Percentiles rank a stretch among this genome's conserved stretches.
phyloP scores from a whole-genome alignment of 257 asterid genomes.

The Nicotiana paniculata region DNA sequence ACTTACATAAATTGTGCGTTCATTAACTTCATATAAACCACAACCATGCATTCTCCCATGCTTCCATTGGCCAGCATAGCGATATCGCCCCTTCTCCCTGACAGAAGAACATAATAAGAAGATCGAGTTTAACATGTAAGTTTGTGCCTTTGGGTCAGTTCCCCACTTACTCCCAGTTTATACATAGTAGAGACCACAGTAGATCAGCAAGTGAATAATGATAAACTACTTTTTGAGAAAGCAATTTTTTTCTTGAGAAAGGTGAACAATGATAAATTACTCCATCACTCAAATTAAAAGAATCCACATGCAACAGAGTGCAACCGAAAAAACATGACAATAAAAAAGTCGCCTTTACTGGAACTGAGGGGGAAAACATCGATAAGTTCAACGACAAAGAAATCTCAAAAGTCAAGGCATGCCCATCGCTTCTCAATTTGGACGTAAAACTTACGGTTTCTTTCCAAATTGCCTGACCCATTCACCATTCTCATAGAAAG shows the following conservation, averaged over 20 bases:
- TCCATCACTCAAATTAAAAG: not conserved
- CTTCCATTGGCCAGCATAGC: conserved; percentile 98
- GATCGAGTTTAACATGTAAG: not conserved
- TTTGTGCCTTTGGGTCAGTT: not conserved
- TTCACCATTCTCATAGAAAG: conserved; percentile 74
- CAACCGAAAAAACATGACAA: not conserved
- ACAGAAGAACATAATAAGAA: conserved; percentile 12
- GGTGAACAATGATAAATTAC: too few species aligned
- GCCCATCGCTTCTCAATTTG: conserved; percentile 6
- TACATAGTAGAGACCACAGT: not conserved
- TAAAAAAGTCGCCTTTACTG: not conserved
- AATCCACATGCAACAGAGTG: not conserved
- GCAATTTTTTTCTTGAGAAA: not conserved
- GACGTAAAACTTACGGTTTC: conserved; percentile 71
- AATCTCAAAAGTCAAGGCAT: not conserved
- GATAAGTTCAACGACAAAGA: not conserved
- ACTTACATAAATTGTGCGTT: conserved; percentile 64
- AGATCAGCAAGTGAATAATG: not conserved
- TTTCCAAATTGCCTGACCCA: conserved; percentile 68
- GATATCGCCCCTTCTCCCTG: conserved; percentile 95
- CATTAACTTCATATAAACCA: conserved; percentile 92
- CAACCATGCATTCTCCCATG: conserved; percentile 99
- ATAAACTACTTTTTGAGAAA: not conserved
- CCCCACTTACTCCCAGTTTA: not conserved
- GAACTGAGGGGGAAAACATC: not conserved